Evolutionary conservation across 2,329 filamentous ascomycete genomes (phyloP), one percentile per base, ranked within the genome.

Genomic region (Esteya vermicola): DNA sequence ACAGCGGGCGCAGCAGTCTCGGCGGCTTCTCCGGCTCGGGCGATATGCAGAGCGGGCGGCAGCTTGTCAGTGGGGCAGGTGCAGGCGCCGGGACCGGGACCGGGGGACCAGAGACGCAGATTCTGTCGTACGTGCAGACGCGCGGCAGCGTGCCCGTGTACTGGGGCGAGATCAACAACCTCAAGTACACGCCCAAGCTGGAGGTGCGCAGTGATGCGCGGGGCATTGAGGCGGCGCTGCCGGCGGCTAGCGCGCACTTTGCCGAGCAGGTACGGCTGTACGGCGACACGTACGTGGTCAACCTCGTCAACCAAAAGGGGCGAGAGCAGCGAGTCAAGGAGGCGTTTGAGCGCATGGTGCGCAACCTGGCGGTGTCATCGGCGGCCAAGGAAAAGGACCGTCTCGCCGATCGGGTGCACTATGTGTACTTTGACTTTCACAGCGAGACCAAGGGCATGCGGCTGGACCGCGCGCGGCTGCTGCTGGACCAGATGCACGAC

Each of bases 381-480:
- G 75, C 85, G 1, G 62, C 67, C 30, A 81, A 91, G n/a, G n/a
- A n/a, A 57, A 65, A 65, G 28, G 70, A 81, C 46, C 67, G 78
- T 14, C 36, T 46, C 47, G 83, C 82, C 57, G 88, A 95, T 57
- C 79, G 79, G 33, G 65, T 98, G 33, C 89, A 98, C 62, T 98
- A 98, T 59, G 64, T 96, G 51, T 98, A 96, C 65, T 98, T 98
- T 56, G 91, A 98, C 63, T 98, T 93, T 59, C 93, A 98, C 64
- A 86, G 81, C 54, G 91, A 98, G 62, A 98, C 93, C 37, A 95
- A 95, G 62, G 89, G 89, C 28, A 70, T 95, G 52, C 78, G 83
- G 54, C 94, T 91, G 83, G 81, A 98, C 57, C 84, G 88, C 36
- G 88, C 89, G 0, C 79, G 89, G 58, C 68, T 93, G 32, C 71